Evolutionary conservation across 441 rosid genomes (phyloP).

Genomic region (Euphorbia schlechtendalii): DNA sequence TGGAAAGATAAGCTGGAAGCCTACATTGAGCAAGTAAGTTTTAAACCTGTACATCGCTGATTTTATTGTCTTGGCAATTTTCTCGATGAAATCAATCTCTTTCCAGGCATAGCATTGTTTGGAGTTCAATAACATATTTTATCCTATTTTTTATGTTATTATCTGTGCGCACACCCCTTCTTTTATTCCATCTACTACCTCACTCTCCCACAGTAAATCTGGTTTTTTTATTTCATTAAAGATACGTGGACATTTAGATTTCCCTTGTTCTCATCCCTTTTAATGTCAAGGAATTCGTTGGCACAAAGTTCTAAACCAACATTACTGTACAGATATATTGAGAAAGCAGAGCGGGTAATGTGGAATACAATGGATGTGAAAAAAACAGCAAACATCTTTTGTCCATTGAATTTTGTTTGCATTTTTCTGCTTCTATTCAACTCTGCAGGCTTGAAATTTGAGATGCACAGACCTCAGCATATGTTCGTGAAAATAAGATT

Average conservation of each 20-base stretch:
- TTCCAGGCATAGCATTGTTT: not conserved
- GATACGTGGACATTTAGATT: not conserved
- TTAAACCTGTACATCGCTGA: not conserved
- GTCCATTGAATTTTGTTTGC: not conserved
- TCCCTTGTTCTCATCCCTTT: not conserved
- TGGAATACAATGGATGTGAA: not conserved
- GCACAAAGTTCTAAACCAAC: not conserved
- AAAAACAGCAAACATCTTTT: not conserved
- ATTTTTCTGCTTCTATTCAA: not conserved
- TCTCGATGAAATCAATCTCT: not conserved
- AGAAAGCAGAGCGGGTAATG: not conserved
- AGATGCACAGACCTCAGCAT: conserved; percentile 2
- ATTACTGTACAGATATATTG: not conserved
- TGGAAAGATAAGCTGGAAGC: conserved; percentile 25
- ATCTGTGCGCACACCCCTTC: not conserved
- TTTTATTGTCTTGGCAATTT: not conserved
- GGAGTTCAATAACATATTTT: not conserved
- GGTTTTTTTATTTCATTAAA: not conserved
- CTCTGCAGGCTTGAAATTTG: not conserved
- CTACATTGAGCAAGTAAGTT: conserved; percentile 26
- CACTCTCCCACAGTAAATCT: not conserved
- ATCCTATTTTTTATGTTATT: not conserved
- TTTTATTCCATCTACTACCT: not conserved
- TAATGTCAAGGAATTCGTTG: not conserved
- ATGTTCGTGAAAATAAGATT: not conserved